A percentile compares a stretch with the other conserved stretches of the same genome.
These are phyloP conservation scores for Quercus phellos DNA, from an alignment of 331 rosid species.

Conservation along the genomic window DNA sequence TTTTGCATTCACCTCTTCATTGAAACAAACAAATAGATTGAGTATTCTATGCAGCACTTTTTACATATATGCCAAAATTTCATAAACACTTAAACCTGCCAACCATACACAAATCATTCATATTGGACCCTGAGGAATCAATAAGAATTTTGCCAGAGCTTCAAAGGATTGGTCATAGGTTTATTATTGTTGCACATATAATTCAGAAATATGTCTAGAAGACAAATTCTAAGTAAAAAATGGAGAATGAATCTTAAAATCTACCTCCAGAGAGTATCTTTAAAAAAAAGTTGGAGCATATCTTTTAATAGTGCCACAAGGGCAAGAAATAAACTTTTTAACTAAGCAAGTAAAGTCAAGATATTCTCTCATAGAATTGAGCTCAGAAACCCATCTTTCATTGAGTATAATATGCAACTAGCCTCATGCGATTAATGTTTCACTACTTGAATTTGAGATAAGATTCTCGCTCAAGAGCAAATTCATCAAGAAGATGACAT, in stretches of 20 bases:
- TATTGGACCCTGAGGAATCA: not conserved
- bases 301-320: too few species aligned
- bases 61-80: not conserved
- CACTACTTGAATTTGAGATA: not conserved
- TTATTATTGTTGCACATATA: not conserved
- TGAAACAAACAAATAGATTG: not conserved
- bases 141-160: not conserved
- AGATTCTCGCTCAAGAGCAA: not conserved
- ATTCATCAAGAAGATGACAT: conserved; percentile 19
- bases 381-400: not conserved
- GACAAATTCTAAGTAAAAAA: not conserved
- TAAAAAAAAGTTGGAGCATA: too few species aligned
- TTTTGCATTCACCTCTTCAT: not conserved
- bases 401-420: not conserved
- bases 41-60: not conserved
- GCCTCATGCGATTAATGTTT: not conserved
- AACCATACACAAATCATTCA: not conserved
- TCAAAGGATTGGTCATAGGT: not conserved
- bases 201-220: not conserved
- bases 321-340: not conserved
- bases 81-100: not conserved
- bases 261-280: not conserved
- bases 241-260: not conserved
- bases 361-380: not conserved
- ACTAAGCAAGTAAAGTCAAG: not conserved